These are phyloP conservation scores for Penicillium sclerotigenum DNA, from an alignment of 2,329 filamentous ascomycete genomes.

Conservation along the genomic window DNA sequence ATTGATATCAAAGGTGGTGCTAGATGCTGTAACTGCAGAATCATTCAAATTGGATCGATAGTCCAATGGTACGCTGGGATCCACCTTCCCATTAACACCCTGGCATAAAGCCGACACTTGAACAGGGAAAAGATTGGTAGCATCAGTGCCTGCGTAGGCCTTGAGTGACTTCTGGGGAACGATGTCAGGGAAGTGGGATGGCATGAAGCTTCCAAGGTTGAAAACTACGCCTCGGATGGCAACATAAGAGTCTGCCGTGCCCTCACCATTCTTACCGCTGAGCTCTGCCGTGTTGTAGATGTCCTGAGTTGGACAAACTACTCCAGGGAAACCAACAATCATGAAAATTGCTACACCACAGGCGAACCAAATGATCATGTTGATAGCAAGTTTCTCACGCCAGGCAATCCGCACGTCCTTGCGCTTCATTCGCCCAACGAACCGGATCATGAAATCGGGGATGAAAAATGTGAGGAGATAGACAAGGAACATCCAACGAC, in stretches of 20 bases:
- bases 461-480: constrained; percentile 82
- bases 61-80: constrained; percentile 75
- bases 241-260: constrained; percentile 63
- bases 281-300: constrained; percentile 81
- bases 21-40: constrained; percentile 62
- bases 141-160: constrained; percentile 82
- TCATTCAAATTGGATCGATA: constrained; percentile 72
- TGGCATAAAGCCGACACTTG: constrained; percentile 91
- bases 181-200: constrained; percentile 72
- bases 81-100: constrained; percentile 64
- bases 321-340: constrained; percentile 77
- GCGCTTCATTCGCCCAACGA: constrained; percentile 78
- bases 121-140: constrained; percentile 85
- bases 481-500: constrained; percentile 84
- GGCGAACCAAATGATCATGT: constrained; percentile 90
- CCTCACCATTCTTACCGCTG: constrained; percentile 68
- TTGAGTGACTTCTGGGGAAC: constrained; percentile 61
- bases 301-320: constrained; percentile 89
- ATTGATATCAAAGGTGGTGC: constrained; percentile 68
- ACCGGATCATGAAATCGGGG: constrained; percentile 76
- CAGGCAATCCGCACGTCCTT: constrained; percentile 91
- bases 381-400: constrained; percentile 97
- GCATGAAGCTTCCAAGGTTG: constrained; percentile 70
- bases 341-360: constrained; percentile 80
- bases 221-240: constrained; percentile 89